Evolutionary conservation across 2,329 filamentous ascomycete genomes (phyloP).

Genomic region (Colletotrichum tamarilloi): DNA sequence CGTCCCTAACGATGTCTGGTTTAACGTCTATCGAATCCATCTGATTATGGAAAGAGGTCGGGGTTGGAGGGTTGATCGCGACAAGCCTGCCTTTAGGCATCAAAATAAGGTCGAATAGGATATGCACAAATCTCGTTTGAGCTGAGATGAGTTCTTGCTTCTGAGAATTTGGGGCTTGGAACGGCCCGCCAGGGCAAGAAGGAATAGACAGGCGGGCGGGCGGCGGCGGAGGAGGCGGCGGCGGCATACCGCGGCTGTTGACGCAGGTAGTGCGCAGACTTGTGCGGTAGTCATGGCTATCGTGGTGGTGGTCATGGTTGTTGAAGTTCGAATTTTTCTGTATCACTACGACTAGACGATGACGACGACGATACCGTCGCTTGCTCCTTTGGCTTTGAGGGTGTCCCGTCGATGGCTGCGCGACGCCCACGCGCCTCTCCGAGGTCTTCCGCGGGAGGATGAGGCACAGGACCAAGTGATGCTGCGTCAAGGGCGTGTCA

Average conservation of each 20-base stretch:
- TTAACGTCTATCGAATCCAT: constrained; percentile 13
- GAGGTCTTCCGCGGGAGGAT: not conserved
- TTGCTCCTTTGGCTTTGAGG: constrained; percentile 4
- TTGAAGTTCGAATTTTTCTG: not conserved
- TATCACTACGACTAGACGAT: not conserved
- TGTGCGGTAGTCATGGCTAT: not conserved
- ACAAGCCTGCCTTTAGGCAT: constrained; percentile 27
- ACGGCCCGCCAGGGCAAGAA: constrained; percentile 12
- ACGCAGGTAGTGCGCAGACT: not conserved
- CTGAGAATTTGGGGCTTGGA: constrained; percentile 3
- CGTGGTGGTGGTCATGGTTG: not conserved
- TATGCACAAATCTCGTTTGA: not conserved
- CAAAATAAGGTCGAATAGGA: constrained; percentile 26
- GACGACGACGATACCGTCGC: constrained; percentile 6
- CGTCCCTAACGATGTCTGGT: constrained; percentile 11
- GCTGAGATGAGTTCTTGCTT: constrained; percentile 3
- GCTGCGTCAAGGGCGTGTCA: constrained; percentile 34
- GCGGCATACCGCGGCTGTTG: constrained; percentile 9
- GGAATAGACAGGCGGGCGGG: constrained; percentile 4
- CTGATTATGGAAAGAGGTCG: not conserved
- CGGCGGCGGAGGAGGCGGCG: not conserved
- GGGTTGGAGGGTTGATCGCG: not conserved
- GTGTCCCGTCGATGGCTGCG: not conserved
- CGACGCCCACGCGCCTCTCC: constrained; percentile 7
- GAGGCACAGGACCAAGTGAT: not conserved